Evolutionary conservation across 108 stramenopile genomes (phyloP), one percentile per base, ranked within the genome.

Genomic region (Conticribra weissflogii): DNA sequence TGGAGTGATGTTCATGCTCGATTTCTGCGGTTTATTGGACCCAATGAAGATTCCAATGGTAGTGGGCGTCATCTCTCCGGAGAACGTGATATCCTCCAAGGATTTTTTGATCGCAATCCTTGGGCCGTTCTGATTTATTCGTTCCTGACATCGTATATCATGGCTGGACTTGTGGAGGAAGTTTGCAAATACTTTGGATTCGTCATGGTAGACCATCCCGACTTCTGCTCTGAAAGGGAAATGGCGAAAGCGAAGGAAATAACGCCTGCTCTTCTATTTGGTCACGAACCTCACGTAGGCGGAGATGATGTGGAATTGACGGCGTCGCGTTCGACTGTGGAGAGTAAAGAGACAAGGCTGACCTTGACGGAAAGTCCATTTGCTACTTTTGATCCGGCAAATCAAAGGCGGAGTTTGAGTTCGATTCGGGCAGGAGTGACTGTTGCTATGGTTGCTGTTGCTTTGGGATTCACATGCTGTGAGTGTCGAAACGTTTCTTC

Each of bases 391-490:
- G 53, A 69, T 30, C 73, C 68, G 9, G 25, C 67, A 15, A 41
- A 47, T 47, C 76, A 78, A 36, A 64, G 47, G 34, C 76, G 75
- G 18, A 57, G 72, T 14, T 67, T 66, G 7, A 54, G 34, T 14
- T 76, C 74, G 17, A 82, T 74, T 16, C 54, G 76, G 0, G 56
- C 81, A 19, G 87, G 84, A 27, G 87, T 92, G 45, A 95, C 90
- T 1, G 76, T 90, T 54, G 82, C 93, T 29, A 92, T 95, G 93
- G 79, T 95, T 54, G 79, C 89, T 3, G 86, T 88, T 22, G 87
- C 87, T 17, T 45, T 90, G 22, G 93, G 93, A 7, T 95, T 95
- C 63, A 72, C 90, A 30, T 92, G 89, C 59, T 92, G 90, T 72
- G 31, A 72, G 71, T 63, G n/a, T 5, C 2, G 34, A 15, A 22